Evolutionary conservation across 2,329 filamentous ascomycete species (phyloP).

Genomic region (Grosmannia serpens): DNA sequence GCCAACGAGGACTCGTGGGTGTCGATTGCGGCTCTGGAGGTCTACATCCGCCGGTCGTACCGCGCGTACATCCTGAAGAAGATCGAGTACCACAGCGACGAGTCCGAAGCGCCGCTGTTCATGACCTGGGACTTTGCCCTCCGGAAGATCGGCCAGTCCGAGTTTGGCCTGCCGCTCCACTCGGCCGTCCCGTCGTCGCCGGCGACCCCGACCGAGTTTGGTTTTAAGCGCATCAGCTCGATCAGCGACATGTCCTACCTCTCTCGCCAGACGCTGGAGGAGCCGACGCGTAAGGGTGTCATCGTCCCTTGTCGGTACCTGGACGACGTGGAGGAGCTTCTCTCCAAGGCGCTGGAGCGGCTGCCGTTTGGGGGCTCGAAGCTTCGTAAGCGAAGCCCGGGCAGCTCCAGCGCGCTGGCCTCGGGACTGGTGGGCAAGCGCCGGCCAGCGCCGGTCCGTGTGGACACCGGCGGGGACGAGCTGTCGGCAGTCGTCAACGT

Average conservation of each 20-base stretch:
- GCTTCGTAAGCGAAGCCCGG: conserved; percentile 41
- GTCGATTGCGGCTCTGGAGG: conserved; percentile 81
- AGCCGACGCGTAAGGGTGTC: conserved; percentile 81
- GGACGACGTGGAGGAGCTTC: conserved; percentile 82
- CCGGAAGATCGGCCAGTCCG: conserved; percentile 82
- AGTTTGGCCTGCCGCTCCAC: conserved; percentile 72
- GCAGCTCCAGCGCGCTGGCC: conserved; percentile 42
- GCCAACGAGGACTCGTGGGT: conserved; percentile 91
- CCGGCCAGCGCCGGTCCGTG: conserved; percentile 39
- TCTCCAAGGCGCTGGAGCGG: conserved; percentile 72
- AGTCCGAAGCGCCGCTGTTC: conserved; percentile 56
- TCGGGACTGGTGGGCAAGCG: conserved; percentile 67
- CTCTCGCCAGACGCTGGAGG: conserved; percentile 56
- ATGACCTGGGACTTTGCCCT: conserved; percentile 94
- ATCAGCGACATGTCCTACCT: conserved; percentile 96
- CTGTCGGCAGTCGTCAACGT: conserved; percentile 88
- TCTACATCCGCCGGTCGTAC: conserved; percentile 93
- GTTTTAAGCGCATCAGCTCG: conserved; percentile 76
- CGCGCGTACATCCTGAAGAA: conserved; percentile 87
- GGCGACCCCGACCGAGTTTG: conserved; percentile 56
- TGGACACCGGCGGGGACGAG: conserved; percentile 53
- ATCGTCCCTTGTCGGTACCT: conserved; percentile 89
- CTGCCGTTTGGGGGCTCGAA: conserved; percentile 46
- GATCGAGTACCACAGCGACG: conserved; percentile 77
- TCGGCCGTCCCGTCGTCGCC: conserved; percentile 76